Percentiles rank a stretch among this genome's conserved stretches.
phyloP scores from a whole-genome alignment of 345 rosid species.

The Melaleuca quinquenervia region DNA sequence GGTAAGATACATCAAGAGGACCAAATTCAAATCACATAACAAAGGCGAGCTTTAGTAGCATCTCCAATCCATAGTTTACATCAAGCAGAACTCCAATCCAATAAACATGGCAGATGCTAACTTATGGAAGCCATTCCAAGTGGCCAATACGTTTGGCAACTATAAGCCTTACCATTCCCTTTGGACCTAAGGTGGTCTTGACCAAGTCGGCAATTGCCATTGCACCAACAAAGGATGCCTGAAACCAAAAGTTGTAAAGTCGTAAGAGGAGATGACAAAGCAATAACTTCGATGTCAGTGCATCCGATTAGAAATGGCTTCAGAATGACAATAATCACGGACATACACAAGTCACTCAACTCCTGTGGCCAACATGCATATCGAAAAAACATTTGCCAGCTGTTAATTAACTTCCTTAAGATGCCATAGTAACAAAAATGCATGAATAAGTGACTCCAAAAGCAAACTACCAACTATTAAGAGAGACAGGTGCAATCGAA shows the following conservation, averaged over 20 bases:
- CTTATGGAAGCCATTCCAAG: background rate
- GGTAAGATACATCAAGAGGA: slow-evolving; percentile 2
- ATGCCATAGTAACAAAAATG: background rate
- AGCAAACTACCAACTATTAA: background rate
- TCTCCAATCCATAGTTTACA: background rate
- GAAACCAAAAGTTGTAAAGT: background rate
- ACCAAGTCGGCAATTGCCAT: slow-evolving; percentile 90
- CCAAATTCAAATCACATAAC: background rate
- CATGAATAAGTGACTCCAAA: background rate
- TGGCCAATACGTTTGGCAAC: background rate
- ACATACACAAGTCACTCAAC: background rate
- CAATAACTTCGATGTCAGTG: background rate
- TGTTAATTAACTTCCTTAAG: background rate
- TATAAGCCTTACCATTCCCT: slow-evolving; percentile 70
- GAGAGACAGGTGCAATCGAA: background rate
- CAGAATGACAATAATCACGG: background rate
- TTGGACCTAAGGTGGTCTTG: slow-evolving; percentile 92
- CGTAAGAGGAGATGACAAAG: background rate
- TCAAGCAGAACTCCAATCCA: background rate
- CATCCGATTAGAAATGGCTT: background rate
- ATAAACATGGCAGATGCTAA: background rate
- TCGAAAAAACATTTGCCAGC: background rate
- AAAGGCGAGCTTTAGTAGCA: background rate
- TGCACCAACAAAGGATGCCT: slow-evolving; percentile 96
- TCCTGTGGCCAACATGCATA: background rate